Base-by-base conservation (phyloP, 768 basidiomycete species). In the Leucosporidium scottii region DNA sequence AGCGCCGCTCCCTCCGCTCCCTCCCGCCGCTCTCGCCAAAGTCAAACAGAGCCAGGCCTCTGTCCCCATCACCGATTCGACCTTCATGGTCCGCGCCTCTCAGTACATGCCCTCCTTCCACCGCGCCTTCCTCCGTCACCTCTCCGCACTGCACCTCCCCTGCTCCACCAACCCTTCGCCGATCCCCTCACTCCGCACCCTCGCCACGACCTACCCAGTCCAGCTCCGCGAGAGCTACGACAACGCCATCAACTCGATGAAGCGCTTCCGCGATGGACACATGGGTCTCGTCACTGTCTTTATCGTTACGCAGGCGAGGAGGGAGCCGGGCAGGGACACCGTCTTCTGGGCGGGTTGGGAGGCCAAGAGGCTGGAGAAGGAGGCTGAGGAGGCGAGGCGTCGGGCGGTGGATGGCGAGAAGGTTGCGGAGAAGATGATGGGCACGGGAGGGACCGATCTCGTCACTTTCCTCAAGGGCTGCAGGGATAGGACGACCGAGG, bases 21-120 rank as follows among this genome's bases (percentile, higher is more conserved):
- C 23, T 56, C 58, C 49, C 44, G 57, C 53, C 69, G 9, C 65
- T 66, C 59, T 57, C 67, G 25, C 21, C 39, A 23, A 59, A 49
- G 44, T 10, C 57, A 4, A 62, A 44, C 61, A 65, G 61, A 71
- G 69, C 25, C 62, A 64, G 25, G 59, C 60, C 18, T 64, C 69
- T 27, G n/a, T 61, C 21, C 51, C 44, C 28, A 53, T 60, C 31
- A n/a, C 62, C 17, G 77, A 80, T 68, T 72, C 76, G 47, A 79
- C 80, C 79, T 93, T 78, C 90, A 91, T 98, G 82, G 83, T 91
- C 58, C 89, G 91, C 68, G 87, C 96, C 77, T 87, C 84, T 53
- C 82, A 87, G 68, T 98, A 98, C 79, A 98, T 98, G 94, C 93
- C 94, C 0, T 88, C 88, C 20, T 84, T 84, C 62, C 94, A 97